Percentiles rank a stretch among this genome's conserved stretches.
These are phyloP conservation scores for Candida succiphila DNA, from an alignment of 805 yeast species.

Conservation along the genomic window DNA sequence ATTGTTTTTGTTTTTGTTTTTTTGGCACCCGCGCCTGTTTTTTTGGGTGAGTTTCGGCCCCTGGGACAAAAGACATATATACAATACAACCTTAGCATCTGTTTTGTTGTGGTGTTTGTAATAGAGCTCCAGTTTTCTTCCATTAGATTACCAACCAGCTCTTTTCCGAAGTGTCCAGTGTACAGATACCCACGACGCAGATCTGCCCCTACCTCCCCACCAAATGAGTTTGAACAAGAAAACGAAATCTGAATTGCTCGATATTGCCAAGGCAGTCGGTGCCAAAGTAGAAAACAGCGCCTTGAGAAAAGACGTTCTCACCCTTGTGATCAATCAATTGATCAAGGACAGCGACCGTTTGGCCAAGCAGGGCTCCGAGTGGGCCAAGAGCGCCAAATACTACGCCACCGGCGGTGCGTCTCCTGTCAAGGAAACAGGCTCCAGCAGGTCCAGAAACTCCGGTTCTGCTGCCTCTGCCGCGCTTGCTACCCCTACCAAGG, in stretches of 20 bases:
- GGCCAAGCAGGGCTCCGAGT: slow-evolving; percentile 13
- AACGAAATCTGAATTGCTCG: slow-evolving; percentile 21
- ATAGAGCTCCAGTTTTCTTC: too few species aligned
- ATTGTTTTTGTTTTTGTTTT: slow-evolving; percentile 1
- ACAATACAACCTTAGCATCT: too few species aligned
- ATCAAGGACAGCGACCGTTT: slow-evolving; percentile 12
- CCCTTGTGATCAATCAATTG: slow-evolving; percentile 12
- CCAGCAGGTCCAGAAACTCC: slow-evolving; percentile 1
- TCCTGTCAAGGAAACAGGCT: slow-evolving; percentile 3
- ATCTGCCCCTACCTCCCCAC: too few species aligned
- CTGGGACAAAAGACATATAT: too few species aligned
- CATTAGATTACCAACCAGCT: too few species aligned
- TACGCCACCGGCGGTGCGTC: slow-evolving; percentile 3
- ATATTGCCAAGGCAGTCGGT: slow-evolving; percentile 19
- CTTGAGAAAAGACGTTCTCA: slow-evolving; percentile 19
- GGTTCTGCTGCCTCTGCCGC: background rate
- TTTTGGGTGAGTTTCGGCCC: too few species aligned
- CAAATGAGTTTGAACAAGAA: slow-evolving; percentile 17
- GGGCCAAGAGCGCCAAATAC: slow-evolving; percentile 15
- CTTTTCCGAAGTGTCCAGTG: too few species aligned
- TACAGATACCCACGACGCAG: too few species aligned
- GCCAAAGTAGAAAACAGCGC: slow-evolving; percentile 13
- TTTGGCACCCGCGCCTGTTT: too few species aligned
- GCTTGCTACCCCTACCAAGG: background rate
- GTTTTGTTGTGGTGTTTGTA: too few species aligned